These are phyloP conservation scores for Colletotrichum sp. DNA, from an alignment of 2,329 filamentous ascomycete species.

Conservation along the genomic window DNA sequence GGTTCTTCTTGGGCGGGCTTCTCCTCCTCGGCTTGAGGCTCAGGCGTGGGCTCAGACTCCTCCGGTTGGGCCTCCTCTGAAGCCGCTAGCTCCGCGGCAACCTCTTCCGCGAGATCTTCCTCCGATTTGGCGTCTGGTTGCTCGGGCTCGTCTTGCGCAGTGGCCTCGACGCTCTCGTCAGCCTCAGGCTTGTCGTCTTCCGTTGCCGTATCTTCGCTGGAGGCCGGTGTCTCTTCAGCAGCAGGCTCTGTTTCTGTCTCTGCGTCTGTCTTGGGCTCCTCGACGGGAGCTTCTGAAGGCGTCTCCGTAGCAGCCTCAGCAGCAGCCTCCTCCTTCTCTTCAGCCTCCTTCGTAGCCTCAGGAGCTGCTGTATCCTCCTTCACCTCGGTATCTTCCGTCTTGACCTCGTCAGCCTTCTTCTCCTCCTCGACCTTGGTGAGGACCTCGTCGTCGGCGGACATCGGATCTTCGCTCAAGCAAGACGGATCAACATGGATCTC, in stretches of 20 bases:
- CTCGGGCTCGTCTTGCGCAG: neutral
- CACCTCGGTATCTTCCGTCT: neutral
- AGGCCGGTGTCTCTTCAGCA: rapidly evolving
- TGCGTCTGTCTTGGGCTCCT: neutral
- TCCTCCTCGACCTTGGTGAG: slow-evolving; percentile 20
- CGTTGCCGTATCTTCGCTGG: neutral
- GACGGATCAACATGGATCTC: slow-evolving; percentile 53
- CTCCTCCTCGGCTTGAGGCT: neutral
- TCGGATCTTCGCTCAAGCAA: slow-evolving; percentile 35
- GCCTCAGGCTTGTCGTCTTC: neutral
- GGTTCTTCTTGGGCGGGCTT: neutral
- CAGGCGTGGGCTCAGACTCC: neutral
- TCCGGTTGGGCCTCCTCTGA: neutral
- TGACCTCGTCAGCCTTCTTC: slow-evolving; percentile 23
- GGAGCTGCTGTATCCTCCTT: neutral
- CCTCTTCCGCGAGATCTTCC: neutral
- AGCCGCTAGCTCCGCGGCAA: neutral
- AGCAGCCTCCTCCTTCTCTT: neutral
- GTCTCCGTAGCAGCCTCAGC: neutral
- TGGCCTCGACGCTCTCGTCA: neutral
- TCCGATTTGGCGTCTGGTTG: neutral
- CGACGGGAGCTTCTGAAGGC: neutral
- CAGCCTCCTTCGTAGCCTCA: neutral
- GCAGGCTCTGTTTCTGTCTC: neutral
- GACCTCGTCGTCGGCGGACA: slow-evolving; percentile 21